Evolutionary conservation across 495 filamentous ascomycete species (phyloP).

Genomic region (Aspergillus conjunctus): DNA sequence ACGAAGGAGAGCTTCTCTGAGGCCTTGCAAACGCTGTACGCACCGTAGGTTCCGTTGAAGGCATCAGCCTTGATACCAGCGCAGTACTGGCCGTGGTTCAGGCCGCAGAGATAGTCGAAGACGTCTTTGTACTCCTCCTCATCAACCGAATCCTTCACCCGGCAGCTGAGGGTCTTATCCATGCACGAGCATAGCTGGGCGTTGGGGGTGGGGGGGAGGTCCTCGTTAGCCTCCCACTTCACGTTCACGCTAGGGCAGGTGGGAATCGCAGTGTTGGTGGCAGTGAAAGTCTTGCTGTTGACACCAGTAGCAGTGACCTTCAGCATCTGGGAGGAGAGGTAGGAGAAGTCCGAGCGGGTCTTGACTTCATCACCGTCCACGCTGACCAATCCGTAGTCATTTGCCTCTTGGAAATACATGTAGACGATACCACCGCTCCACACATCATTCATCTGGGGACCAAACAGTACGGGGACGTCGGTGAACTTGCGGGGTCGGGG

Average conservation of each 20-base stretch:
- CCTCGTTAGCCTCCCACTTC: conserved; percentile 69
- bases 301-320: conserved; percentile 66
- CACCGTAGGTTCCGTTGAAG: conserved; percentile 75
- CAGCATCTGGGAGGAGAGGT: conserved; percentile 71
- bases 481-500: conserved; percentile 76
- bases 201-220: conserved; percentile 86
- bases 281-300: conserved; percentile 63
- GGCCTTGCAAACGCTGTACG: conserved; percentile 84
- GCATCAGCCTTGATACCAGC: conserved; percentile 70
- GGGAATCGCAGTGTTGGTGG: conserved; percentile 66
- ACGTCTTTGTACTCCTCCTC: conserved; percentile 60
- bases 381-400: conserved; percentile 85
- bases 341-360: conserved; percentile 71
- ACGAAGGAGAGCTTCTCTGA: conserved; percentile 79
- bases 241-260: conserved; percentile 69
- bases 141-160: conserved; percentile 55
- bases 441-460: conserved; percentile 75
- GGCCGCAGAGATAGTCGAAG: conserved; percentile 75
- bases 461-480: conserved; percentile 82
- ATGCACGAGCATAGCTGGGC: conserved; percentile 81
- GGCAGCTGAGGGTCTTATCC: conserved; percentile 71
- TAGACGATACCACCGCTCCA: conserved; percentile 97
- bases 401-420: conserved; percentile 94
- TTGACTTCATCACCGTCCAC: conserved; percentile 57
- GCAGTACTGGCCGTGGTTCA: conserved; percentile 52